These are phyloP conservation scores for Populus davidiana DNA, from an alignment of 345 rosid species.

Conservation along the genomic window DNA sequence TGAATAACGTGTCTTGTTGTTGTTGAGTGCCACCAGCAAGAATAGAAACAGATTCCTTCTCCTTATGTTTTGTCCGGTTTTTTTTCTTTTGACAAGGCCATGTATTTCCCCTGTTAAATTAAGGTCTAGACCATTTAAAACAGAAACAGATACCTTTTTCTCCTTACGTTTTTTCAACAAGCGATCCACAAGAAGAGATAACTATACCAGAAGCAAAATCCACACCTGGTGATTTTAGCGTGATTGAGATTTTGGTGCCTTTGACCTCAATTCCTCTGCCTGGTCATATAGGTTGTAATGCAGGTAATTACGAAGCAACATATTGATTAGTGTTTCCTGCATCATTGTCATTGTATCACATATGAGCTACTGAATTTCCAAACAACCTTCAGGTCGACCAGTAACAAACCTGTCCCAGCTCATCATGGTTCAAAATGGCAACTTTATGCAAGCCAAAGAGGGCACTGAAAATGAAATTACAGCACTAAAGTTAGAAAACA, in stretches of 20 bases:
- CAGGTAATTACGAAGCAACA: slow-evolving; percentile 72
- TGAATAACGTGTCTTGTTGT: not conserved
- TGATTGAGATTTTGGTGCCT: slow-evolving; percentile 60
- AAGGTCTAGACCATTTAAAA: not conserved
- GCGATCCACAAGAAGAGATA: not conserved
- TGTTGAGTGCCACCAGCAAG: not conserved
- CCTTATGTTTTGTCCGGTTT: too few relatives aligned
- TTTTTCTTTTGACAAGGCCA: not conserved
- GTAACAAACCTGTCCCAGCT: slow-evolving; percentile 67
- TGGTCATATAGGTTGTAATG: slow-evolving; percentile 83
- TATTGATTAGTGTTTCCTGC: slow-evolving; percentile 87
- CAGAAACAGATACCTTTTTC: not conserved
- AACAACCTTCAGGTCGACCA: not conserved
- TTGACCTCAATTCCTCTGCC: slow-evolving; percentile 83
- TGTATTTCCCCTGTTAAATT: not conserved
- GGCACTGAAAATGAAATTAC: slow-evolving; percentile 34
- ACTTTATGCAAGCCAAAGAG: slow-evolving; percentile 71
- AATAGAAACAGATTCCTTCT: too few relatives aligned
- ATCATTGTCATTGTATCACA: slow-evolving; percentile 3
- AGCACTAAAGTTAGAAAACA: not conserved
- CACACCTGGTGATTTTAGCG: slow-evolving; percentile 79
- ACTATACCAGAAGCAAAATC: not conserved
- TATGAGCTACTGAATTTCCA: not conserved
- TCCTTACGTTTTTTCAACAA: not conserved
- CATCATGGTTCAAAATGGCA: slow-evolving; percentile 79